Conservation (phyloP, 768 basidiomycete genomes). For the Melanogaster broomeanus region DNA sequence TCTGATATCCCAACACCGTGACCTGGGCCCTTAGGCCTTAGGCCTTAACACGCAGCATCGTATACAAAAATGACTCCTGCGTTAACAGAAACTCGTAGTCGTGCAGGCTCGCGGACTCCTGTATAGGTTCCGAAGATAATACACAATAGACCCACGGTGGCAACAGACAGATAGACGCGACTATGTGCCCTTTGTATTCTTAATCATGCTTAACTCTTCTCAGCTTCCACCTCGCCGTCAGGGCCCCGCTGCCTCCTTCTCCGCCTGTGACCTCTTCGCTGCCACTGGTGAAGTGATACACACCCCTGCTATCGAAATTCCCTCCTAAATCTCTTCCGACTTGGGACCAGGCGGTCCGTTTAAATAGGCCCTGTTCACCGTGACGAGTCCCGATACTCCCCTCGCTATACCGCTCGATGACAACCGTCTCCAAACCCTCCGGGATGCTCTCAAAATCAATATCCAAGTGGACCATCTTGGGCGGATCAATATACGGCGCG, state of each 20-base stretch:
- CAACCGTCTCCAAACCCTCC: background rate
- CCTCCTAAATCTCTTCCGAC: conserved; percentile 17
- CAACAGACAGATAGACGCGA: no score
- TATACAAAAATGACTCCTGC: no score
- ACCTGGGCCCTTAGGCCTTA: no score
- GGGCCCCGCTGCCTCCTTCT: background rate
- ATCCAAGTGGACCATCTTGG: conserved; percentile 37
- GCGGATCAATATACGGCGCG: conserved; percentile 31
- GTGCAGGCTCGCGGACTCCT: no score
- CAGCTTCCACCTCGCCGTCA: conserved; percentile 10
- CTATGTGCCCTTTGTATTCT: no score
- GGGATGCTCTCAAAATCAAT: conserved; percentile 39
- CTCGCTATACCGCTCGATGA: conserved; percentile 9
- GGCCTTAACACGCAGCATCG: no score
- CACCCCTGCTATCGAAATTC: background rate
- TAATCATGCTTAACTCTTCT: background rate
- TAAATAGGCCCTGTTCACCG: background rate
- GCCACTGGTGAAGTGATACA: conserved; percentile 13
- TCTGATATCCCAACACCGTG: no score
- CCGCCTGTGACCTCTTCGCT: background rate
- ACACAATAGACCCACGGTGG: no score
- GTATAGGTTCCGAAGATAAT: no score
- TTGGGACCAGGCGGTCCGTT: background rate
- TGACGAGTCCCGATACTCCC: background rate
- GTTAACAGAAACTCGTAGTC: no score